Evolutionary conservation across 352 stramenopile species (phyloP).

Genomic region (Globisporangium cylindrosporum): DNA sequence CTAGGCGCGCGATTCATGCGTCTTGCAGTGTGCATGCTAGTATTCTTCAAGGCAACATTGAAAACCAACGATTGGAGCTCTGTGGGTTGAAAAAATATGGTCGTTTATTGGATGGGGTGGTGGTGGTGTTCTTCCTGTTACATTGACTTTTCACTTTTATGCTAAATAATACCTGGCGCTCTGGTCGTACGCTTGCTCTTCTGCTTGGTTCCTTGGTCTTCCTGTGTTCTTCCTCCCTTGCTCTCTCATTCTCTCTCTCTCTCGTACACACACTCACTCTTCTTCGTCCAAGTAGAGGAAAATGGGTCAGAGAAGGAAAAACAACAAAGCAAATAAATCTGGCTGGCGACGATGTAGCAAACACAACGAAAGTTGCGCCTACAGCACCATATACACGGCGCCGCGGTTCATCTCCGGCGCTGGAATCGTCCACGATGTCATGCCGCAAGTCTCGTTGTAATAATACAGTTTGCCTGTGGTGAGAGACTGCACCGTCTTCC

Average conservation of each 20-base stretch:
- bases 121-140: conserved; percentile 13
- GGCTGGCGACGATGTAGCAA: background rate
- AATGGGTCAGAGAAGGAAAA: background rate
- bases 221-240: background rate
- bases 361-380: conserved; percentile 16
- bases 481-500: conserved; percentile 65
- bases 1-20: background rate
- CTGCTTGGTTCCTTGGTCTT: background rate
- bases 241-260: background rate
- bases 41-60: background rate
- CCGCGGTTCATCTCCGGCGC: conserved; percentile 48
- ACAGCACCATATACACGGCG: conserved; percentile 77
- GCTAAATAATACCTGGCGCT: conserved; percentile 25
- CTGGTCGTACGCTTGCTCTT: conserved; percentile 1
- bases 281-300: background rate
- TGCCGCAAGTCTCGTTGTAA: conserved; percentile 74
- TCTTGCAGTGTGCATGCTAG: background rate
- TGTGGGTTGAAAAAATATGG: background rate
- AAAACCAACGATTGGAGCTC: background rate
- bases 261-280: background rate
- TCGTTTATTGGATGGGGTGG: conserved; percentile 12
- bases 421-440: conserved; percentile 77
- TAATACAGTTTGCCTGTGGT: conserved; percentile 82
- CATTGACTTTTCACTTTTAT: conserved; percentile 25
- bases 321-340: background rate